Conservation (phyloP, 768 basidiomycete genomes). For the Lentinula lateritia region DNA sequence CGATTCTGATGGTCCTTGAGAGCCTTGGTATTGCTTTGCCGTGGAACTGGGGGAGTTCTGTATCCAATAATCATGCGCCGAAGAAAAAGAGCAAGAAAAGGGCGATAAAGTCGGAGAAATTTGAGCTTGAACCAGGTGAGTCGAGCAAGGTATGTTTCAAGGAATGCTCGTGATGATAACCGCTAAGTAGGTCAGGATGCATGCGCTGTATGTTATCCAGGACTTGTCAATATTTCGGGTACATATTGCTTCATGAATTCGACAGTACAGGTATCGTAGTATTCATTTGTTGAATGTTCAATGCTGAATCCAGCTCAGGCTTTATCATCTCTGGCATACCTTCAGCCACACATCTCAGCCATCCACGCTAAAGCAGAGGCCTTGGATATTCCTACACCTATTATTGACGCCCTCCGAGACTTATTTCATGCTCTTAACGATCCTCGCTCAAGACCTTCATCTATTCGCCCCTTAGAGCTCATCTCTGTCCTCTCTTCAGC, state of each 20-base stretch:
- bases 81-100: slow-evolving; percentile 8
- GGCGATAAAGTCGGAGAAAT: slow-evolving; percentile 1
- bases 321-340: slow-evolving; percentile 78
- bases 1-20: slow-evolving; percentile 51
- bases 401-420: slow-evolving; percentile 74
- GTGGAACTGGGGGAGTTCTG: slow-evolving; percentile 50
- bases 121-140: slow-evolving; percentile 1
- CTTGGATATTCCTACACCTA: slow-evolving; percentile 79
- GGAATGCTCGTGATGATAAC: background rate
- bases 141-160: background rate
- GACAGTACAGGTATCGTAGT: slow-evolving; percentile 67
- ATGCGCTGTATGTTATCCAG: slow-evolving; percentile 67
- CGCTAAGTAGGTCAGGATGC: slow-evolving; percentile 6
- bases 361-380: slow-evolving; percentile 74
- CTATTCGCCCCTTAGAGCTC: slow-evolving; percentile 69
- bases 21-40: slow-evolving; percentile 47
- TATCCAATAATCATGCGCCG: slow-evolving; percentile 7
- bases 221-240: slow-evolving; percentile 92
- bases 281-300: background rate
- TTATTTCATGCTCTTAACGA: slow-evolving; percentile 67
- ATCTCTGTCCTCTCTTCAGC: slow-evolving; percentile 62
- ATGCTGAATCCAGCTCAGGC: slow-evolving; percentile 48
- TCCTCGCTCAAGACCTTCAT: slow-evolving; percentile 47
- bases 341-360: slow-evolving; percentile 74
- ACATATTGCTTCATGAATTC: slow-evolving; percentile 99